phyloP scores from a whole-genome alignment of 352 stramenopile species.

The Elongisporangium prolatum region DNA sequence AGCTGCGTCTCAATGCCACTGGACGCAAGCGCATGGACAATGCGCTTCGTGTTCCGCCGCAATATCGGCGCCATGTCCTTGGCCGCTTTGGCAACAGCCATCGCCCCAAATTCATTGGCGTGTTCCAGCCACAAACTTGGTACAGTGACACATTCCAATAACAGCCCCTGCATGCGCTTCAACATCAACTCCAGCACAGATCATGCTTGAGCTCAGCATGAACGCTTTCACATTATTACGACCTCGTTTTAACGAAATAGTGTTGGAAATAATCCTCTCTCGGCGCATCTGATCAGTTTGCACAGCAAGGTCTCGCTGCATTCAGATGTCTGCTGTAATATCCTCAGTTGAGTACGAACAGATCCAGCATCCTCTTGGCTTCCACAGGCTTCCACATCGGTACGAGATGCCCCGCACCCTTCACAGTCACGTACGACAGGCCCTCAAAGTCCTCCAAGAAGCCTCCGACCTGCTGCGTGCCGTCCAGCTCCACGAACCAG shows the following conservation, averaged over 20 bases:
- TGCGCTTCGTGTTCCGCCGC: neutral
- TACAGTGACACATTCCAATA: neutral
- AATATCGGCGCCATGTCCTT: neutral
- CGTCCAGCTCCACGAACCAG: constrained; percentile 33
- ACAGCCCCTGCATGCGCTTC: no score
- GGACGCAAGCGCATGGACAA: neutral
- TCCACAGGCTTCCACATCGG: constrained; percentile 73
- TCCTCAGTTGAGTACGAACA: constrained; percentile 52
- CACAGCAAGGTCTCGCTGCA: no score
- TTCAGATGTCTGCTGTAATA: no score
- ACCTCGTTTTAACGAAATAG: no score
- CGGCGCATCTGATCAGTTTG: no score
- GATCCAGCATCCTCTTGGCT: constrained; percentile 66
- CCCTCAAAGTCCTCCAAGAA: constrained; percentile 80
- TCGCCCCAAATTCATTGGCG: neutral
- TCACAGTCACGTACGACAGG: constrained; percentile 89
- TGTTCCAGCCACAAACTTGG: neutral
- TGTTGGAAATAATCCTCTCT: no score
- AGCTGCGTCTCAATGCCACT: constrained; percentile 8
- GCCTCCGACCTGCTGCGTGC: constrained; percentile 69
- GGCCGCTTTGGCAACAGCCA: neutral
- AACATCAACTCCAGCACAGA: no score
- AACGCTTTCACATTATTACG: no score
- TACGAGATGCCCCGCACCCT: constrained; percentile 88
- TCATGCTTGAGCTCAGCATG: no score